Conservation (phyloP, 2,329 filamentous ascomycete species). For the Aspergillus thermomutatus region DNA sequence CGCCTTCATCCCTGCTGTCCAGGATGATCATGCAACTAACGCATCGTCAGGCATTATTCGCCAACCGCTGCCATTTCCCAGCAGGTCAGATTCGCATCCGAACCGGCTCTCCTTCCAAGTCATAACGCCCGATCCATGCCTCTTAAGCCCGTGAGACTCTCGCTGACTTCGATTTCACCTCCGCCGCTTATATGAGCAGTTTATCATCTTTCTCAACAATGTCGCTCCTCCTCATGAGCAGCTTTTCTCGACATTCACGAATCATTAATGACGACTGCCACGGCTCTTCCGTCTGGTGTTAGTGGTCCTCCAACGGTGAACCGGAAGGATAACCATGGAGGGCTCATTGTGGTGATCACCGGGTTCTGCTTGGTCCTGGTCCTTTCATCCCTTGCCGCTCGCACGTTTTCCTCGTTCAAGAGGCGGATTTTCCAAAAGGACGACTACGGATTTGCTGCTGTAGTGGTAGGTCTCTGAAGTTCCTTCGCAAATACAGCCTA, state of each 20-base stretch:
- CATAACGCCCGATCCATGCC: neutral
- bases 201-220: neutral
- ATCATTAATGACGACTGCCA: slow-evolving; percentile 3
- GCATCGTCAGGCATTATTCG: neutral
- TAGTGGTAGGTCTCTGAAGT: slow-evolving; percentile 23
- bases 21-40: neutral
- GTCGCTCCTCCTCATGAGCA: neutral
- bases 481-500: neutral
- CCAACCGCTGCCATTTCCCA: neutral
- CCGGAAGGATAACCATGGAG: slow-evolving; percentile 38
- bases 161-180: neutral
- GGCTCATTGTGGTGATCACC: slow-evolving; percentile 40
- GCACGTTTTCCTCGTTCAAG: slow-evolving; percentile 37
- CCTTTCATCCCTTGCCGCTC: slow-evolving; percentile 38
- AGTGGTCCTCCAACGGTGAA: slow-evolving; percentile 36
- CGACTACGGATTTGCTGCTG: slow-evolving; percentile 33
- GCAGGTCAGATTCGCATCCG: neutral
- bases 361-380: slow-evolving; percentile 37
- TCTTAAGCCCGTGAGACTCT: neutral
- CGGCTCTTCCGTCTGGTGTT: slow-evolving; percentile 11
- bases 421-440: slow-evolving; percentile 29
- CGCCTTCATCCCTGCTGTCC: neutral
- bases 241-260: neutral
- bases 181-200: neutral
- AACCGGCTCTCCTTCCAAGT: neutral